Evolutionary conservation across 2,329 filamentous ascomycete species (phyloP).

Genomic region (Neoascochyta sp.): DNA sequence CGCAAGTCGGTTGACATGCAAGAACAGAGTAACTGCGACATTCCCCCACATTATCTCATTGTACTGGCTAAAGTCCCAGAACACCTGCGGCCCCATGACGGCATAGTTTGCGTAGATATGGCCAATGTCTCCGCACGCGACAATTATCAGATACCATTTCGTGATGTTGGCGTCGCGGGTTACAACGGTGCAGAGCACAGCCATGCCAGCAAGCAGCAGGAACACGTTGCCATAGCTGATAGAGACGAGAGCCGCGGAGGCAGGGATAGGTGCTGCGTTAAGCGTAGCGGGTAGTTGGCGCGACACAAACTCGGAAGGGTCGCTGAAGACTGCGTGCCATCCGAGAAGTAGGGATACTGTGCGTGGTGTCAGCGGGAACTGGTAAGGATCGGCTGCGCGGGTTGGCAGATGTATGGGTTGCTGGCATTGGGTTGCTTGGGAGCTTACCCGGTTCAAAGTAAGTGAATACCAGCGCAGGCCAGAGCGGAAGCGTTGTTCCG

Average conservation of each 20-base stretch:
- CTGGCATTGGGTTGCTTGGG: background rate
- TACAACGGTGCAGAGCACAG: conserved; percentile 21
- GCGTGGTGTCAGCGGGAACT: conserved; percentile 3
- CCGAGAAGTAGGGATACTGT: conserved; percentile 12
- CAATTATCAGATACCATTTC: conserved; percentile 18
- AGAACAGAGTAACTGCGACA: conserved; percentile 20
- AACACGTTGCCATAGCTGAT: conserved; percentile 26
- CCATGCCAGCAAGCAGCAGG: conserved; percentile 18
- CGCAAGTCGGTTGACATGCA: conserved; percentile 19
- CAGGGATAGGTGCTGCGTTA: conserved; percentile 3
- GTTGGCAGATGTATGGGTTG: too few species aligned
- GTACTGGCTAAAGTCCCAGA: conserved; percentile 21
- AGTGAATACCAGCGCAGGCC: conserved; percentile 26
- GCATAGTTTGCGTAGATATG: conserved; percentile 23
- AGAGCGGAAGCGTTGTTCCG: conserved; percentile 21
- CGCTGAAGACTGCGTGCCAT: conserved; percentile 11
- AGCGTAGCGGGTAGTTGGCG: conserved; percentile 14
- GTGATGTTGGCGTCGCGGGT: conserved; percentile 23
- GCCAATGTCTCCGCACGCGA: conserved; percentile 20
- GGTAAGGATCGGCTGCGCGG: background rate
- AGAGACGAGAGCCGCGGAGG: conserved; percentile 9
- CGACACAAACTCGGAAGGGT: conserved; percentile 14
- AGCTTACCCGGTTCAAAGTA: conserved; percentile 27
- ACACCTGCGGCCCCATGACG: conserved; percentile 18
- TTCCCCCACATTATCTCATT: conserved; percentile 29